Base-by-base conservation (phyloP, 345 rosid genomes). In the Clausena lansium region DNA sequence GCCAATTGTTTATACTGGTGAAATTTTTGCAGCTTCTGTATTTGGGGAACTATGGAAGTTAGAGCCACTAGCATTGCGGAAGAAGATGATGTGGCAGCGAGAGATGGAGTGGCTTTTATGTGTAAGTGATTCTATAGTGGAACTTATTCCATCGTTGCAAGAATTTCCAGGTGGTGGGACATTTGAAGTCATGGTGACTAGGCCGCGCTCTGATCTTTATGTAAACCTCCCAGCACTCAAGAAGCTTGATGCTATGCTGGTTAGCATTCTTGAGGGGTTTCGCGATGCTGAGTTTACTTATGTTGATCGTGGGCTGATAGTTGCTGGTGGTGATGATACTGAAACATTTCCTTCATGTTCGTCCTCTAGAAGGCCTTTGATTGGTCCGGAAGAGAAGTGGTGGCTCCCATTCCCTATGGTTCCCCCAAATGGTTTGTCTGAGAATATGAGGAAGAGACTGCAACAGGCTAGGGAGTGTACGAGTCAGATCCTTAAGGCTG, bases 371-470 rank as follows among this genome's bases (percentile, higher is more conserved):
- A 76, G 83, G 78, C 86, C 80, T 80, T 84, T 86, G 22, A 74
- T 76, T 72, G 76, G 84, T 76, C 87, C 84, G 76, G 89, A 89
- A 74, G 93, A 89, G 78, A 89, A 89, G 70, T 87, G 93, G 93
- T 87, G 93, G 93, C 81, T 87, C 68, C 93, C 93, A 0, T 86
- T 88, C 62, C 93, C 93, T 2, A 85, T 82, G 66, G 80, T 89
- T 15, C 87, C 85, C 2, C 38, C 84, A 2, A 80, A 78, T 71
- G 93, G 93, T 33, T 75, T 89, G 74, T 85, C 89, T 5, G 86
- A 85, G 22, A 85, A 80, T 13, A 76, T 76, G 13, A 89, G 86
- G 83, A 86, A 83, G 77, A 85, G 77, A 47, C 41, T 89, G 87
- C 87, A 85, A 78, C 88, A 87, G 71, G 82, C 82, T 45, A 83